Percentiles rank a stretch among this genome's conserved stretches.
Conservation (phyloP, 495 filamentous ascomycete genomes). For the Coniosporium apollinis region DNA sequence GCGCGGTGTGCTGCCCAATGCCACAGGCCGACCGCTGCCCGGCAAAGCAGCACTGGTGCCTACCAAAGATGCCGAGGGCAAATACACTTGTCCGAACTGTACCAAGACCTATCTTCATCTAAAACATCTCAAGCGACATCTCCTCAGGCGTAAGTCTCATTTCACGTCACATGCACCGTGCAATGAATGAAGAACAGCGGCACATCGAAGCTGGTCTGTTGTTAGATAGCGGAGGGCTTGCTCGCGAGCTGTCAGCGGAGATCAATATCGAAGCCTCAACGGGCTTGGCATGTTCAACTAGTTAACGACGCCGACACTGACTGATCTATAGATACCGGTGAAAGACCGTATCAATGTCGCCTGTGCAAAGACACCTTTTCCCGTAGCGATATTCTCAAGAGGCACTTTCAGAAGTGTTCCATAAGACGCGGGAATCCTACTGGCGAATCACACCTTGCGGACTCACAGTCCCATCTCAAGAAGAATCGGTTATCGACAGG, state of each 20-base stretch:
- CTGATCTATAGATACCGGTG: slow-evolving; percentile 60
- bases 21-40: slow-evolving; percentile 56
- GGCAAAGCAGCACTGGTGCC: slow-evolving; percentile 68
- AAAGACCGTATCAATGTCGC: slow-evolving; percentile 91
- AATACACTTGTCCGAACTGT: slow-evolving; percentile 93
- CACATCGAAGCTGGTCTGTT: too few species aligned
- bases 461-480: slow-evolving; percentile 33
- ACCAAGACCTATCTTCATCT: slow-evolving; percentile 95
- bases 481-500: slow-evolving; percentile 6
- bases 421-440: slow-evolving; percentile 87
- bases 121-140: slow-evolving; percentile 92
- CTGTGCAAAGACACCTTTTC: slow-evolving; percentile 98
- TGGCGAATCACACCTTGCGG: slow-evolving; percentile 77
- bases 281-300: too few species aligned
- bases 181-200: neutral
- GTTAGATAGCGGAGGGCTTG: too few species aligned
- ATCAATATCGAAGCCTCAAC: too few species aligned
- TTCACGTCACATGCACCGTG: slow-evolving; percentile 1
- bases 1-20: slow-evolving; percentile 76
- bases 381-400: slow-evolving; percentile 92
- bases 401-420: slow-evolving; percentile 97
- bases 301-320: slow-evolving; percentile 11
- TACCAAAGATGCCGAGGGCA: slow-evolving; percentile 85
- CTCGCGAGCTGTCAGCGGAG: too few species aligned
- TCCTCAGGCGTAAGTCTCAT: slow-evolving; percentile 70